Base-by-base conservation (phyloP, 257 asterid species). In the Misopates orontium region DNA sequence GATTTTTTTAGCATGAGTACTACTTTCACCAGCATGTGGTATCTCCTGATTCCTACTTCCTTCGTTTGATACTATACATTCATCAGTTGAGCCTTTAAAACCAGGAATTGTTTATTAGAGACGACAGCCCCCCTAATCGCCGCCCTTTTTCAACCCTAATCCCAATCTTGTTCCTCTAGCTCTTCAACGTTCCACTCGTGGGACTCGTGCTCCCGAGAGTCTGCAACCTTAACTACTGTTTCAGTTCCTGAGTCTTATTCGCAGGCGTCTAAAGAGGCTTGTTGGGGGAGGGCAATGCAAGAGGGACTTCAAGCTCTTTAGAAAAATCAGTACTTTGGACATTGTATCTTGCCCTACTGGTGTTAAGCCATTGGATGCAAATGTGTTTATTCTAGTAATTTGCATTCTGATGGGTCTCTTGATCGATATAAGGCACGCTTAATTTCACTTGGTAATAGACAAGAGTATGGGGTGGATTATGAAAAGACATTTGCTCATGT, bases 341-440 rank as follows among this genome's bases (percentile, higher is more conserved):
- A 39, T 66, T 54, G 63, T 53, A 8, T 20, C 59, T 5, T 56
- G 39, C 45, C 64, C 58, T 17, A 1, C 4, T 13, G 15, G n/a
- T n/a, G 57, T 68, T 28, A 68, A 68, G 8, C 66, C 56, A 68
- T 56, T 56, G 48, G 65, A 1, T 42, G 72, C 21, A 68, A 68
- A 25, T 45, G 57, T 32, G 51, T 60, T 3, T 60, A 60, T 41
- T 18, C 51, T 21, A 5, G 39, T 1, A 60, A 41, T 1, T 20
- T 44, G 1, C 18, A 1, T 0, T 44, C 48, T 17, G 36, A 45
- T 67, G 56, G 64, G 2, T 55, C n/a, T 5, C 56, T 55, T 9
- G 55, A 54, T 8, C 20, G 36, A 31, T 64, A 50, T 18, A 64
- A 64, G 17, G 59, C 32, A n/a, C 5, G 21, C 1, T 31, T 64